Conservation (phyloP, 2,329 filamentous ascomycete genomes). For the Massarina eburnea region DNA sequence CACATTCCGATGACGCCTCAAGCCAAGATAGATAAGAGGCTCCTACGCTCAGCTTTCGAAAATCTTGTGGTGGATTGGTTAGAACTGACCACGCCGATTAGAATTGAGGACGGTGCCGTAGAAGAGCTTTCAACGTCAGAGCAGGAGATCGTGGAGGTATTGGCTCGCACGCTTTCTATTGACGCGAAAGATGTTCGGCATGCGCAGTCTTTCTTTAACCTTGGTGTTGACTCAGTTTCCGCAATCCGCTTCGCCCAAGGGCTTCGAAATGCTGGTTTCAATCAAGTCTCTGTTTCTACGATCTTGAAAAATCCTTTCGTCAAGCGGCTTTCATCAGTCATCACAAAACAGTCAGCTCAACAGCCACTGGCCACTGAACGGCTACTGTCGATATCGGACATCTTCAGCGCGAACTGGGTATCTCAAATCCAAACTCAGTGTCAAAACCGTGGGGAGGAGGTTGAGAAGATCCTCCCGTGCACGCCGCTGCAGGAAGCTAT, state of each 20-base stretch:
- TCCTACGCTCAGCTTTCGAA: conserved; percentile 54
- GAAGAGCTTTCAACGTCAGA: conserved; percentile 60
- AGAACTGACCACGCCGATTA: conserved; percentile 38
- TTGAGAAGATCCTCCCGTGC: conserved; percentile 71
- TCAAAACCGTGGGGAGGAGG: conserved; percentile 21
- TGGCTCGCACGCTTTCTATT: conserved; percentile 56
- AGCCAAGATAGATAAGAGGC: conserved; percentile 69
- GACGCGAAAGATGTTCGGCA: conserved; percentile 54
- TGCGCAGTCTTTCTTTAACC: conserved; percentile 72
- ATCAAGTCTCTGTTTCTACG: conserved; percentile 64
- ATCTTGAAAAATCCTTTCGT: conserved; percentile 71
- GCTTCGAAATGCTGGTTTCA: conserved; percentile 52
- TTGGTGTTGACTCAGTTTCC: conserved; percentile 82
- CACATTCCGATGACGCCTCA: conserved; percentile 70
- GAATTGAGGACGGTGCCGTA: conserved; percentile 37
- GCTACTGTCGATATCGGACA: conserved; percentile 1
- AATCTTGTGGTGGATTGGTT: conserved; percentile 52
- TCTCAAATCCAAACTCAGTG: conserved; percentile 17
- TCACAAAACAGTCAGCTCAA: not conserved
- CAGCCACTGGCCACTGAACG: not conserved
- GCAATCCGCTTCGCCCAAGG: conserved; percentile 69
- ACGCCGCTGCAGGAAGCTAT: conserved; percentile 88
- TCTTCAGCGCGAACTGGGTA: conserved; percentile 18
- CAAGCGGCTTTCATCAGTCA: conserved; percentile 55
- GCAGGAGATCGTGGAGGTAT: conserved; percentile 53